Base-by-base conservation (phyloP, 805 yeast species). In the Yarrowia deformans region DNA sequence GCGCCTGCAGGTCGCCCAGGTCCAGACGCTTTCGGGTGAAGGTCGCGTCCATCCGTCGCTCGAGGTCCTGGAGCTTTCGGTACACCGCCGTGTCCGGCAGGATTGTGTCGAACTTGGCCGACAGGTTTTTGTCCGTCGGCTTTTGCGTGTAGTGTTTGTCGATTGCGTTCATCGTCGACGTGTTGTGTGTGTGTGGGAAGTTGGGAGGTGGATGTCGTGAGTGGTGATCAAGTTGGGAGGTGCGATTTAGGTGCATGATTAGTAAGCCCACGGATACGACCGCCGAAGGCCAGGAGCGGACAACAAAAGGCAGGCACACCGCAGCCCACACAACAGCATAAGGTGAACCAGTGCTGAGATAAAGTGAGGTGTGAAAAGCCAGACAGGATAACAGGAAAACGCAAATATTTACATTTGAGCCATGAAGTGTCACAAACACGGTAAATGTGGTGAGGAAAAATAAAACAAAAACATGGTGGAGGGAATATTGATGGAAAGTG, bases 1-100 rank as follows among this genome's bases (percentile, higher is more conserved):
- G 83, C 69, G 83, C 83, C 71, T 83, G 80, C 77, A 81, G 83
- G 70, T 93, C 97, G 77, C 91, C 97, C 69, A 93, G 82, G 74
- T 94, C 98, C 68, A 91, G 84, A 71, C 91, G 85, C 77, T 94
- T 94, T 70, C 97, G 86, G 55, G 93, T 87, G 46, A 91, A 87
- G 72, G 90, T 84, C 69, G 94, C 85, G 77, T 95, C 98, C 56
- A 94, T 79, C 71, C 87, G 84, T 71, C 87, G 85, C 77, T 95
- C 99, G n/a, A 93, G 91, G 9, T 90, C 92, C 72, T 85, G 84
- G 56, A 94, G 81, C 68, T 87, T 84, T 74, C 89, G 85, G 78
- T 90, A 91, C 69, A 87, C 81, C 19, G 84, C 86, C n/a, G 91
- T 87, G 74, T 91, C 91, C 8, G 94, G 92, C 8, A 90, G 77